Evolutionary conservation across 2,329 filamentous ascomycete species (phyloP), one percentile per base, ranked within the genome.

Genomic region (Penicillium sp.): DNA sequence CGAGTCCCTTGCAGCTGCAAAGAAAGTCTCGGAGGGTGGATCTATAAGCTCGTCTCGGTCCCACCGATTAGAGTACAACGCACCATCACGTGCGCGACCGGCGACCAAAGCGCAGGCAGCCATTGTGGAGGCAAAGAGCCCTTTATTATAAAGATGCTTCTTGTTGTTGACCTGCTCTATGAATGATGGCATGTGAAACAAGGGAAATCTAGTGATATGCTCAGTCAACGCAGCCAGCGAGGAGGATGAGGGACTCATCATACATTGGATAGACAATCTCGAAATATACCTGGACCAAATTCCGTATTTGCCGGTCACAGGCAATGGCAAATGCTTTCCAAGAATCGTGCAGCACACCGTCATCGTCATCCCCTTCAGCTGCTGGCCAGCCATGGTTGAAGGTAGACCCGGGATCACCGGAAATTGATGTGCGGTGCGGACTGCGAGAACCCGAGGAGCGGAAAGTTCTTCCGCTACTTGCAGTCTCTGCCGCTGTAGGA

Each of bases 241-340:
- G 7, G 45, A 31, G 27, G 27, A 27, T 10, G 3, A 31, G 11
- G 26, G n/a, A 29, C n/a, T 37, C 16, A 37, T 47, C 69, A 50
- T 65, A 79, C 64, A 83, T 78, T 2, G 81, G 81, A 66, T 83
- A 83, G n/a, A 82, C 77, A 39, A 81, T 75, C 56, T 82, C 78
- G 66, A 81, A 80, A 70, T 82, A 83, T 16, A 82, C 71, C n/a
- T 80, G 74, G 24, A 81, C 71, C 13, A 81, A 68, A 63, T 75
- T 71, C 49, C 73, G 68, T 37, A 82, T 76, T 42, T 71, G 70
- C 27, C 60, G 65, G 49, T 75, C 68, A 62, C 70, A 74, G n/a
- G 74, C 71, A 31, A 77, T 65, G 9, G 71, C 71, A 56, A 78
- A 78, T 6, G 75, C 74, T 37, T 70, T 73, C 77, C 77, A 79